Base-by-base conservation (phyloP, 768 basidiomycete species). In the Guyanaporus albipodus region DNA sequence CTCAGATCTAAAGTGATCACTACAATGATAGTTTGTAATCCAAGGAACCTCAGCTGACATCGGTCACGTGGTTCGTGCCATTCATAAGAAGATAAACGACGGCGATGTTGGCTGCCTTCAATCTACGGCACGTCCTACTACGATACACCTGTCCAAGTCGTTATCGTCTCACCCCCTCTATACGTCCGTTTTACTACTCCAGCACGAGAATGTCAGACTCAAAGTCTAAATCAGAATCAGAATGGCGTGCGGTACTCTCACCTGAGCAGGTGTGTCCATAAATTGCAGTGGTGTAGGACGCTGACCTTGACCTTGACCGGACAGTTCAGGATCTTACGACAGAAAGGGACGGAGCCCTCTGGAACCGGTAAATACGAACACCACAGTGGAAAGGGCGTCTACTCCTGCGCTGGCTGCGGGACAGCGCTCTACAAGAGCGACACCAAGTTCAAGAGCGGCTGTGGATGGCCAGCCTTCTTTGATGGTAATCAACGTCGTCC, bases 401-500 rank as follows among this genome's bases (percentile, higher is more conserved):
- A 93, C 61, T 57, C 68, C 35, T 94, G 92, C 60, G 85, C 81
- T 8, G 93, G 78, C 8, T 95, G 92, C 65, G 75, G 74, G 28
- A 81, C 89, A 3, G 85, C 91, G 1, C 69, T 96, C 39, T 96
- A 95, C 73, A 89, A 84, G 73, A 89, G 87, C 59, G 74, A 73
- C 22, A 92, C 91, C 54, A 96, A 96, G 69, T 96, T 95, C 68
- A 77, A 86, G 57, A 92, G 89, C 48, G 91, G 91, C 8, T 95
- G 91, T 59, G 93, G 93, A 19, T 97, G 93, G 93, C 93, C 94
- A n/a, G 91, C 93, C 1, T 97, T 96, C 76, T 97, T 86, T 62
- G 93, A 95, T 62, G 87, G 87, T 87, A 51, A 46, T 69, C 56
- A 8, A 19, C 18, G 47, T 34, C 28, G 23, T 8, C n/a, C n/a